Conservation (phyloP, 208 protist genomes). For the Wallacemonas sp. region DNA sequence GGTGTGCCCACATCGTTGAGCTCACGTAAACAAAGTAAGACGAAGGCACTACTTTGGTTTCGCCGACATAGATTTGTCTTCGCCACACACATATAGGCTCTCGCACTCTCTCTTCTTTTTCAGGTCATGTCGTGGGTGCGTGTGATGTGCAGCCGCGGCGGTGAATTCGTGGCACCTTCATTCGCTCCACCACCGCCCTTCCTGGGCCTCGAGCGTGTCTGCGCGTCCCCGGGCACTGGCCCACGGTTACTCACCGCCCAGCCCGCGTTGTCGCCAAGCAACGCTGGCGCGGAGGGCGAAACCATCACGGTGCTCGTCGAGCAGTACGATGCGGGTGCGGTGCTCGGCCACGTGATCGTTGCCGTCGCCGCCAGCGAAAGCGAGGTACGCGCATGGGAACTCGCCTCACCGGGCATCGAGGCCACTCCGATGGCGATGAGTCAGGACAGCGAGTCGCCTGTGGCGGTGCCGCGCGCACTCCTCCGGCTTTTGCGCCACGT, state of each 20-base stretch:
- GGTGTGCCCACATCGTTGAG: too few species aligned
- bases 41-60: too few species aligned
- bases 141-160: slow-evolving; percentile 41
- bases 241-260: not conserved
- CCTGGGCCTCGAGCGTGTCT: slow-evolving; percentile 52
- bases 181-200: slow-evolving; percentile 38
- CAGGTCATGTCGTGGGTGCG: slow-evolving; percentile 61
- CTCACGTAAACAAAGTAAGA: too few species aligned
- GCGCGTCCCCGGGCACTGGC: slow-evolving; percentile 11
- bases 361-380: slow-evolving; percentile 24
- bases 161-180: slow-evolving; percentile 56
- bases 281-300: not conserved
- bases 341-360: slow-evolving; percentile 53
- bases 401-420: too few species aligned
- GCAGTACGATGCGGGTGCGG: slow-evolving; percentile 43
- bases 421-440: too few species aligned
- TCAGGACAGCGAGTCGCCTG: too few species aligned
- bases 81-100: not conserved
- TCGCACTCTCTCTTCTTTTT: slow-evolving; percentile 15
- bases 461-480: not conserved
- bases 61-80: too few species aligned
- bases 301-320: slow-evolving; percentile 41
- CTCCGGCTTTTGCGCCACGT: slow-evolving; percentile 26
- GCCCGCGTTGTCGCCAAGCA: not conserved
- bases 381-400: not conserved